Percentiles rank a stretch among this genome's conserved stretches.
phyloP scores from a whole-genome alignment of 305 asterid species.

The Fraxinus greggii region DNA sequence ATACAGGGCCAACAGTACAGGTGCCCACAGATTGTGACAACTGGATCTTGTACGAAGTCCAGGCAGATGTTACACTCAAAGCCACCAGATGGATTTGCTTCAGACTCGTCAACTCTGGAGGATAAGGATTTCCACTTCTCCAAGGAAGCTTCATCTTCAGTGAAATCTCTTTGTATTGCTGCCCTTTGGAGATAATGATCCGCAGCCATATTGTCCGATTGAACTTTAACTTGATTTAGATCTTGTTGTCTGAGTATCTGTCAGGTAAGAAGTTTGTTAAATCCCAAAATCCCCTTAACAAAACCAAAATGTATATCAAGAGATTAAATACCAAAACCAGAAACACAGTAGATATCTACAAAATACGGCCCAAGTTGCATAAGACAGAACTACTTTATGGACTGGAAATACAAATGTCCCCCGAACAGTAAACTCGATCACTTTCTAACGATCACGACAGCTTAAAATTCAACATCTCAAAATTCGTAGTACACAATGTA shows the following conservation, averaged over 20 bases:
- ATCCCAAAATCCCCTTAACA: background rate
- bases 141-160: slow-evolving; percentile 21
- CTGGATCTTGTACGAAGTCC: slow-evolving; percentile 32
- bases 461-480: background rate
- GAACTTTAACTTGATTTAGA: background rate
- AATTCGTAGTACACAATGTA: background rate
- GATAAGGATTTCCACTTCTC: slow-evolving; percentile 21
- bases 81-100: slow-evolving; percentile 22
- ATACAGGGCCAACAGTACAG: slow-evolving; percentile 40
- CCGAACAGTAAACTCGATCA: background rate
- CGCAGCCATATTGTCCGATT: slow-evolving; percentile 12
- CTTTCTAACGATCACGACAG: background rate
- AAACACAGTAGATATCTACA: background rate
- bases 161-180: slow-evolving; percentile 1
- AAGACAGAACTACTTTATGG: background rate
- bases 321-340: background rate
- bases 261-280: background rate
- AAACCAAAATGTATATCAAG: background rate
- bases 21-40: slow-evolving; percentile 38
- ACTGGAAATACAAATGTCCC: background rate
- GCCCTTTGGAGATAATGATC: slow-evolving; percentile 21
- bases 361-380: background rate
- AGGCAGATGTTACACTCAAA: slow-evolving; percentile 38
- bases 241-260: background rate
- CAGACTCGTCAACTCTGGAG: slow-evolving; percentile 22